Base-by-base conservation (phyloP, 192 early-diverging fungal species). In the Podila horticola region DNA sequence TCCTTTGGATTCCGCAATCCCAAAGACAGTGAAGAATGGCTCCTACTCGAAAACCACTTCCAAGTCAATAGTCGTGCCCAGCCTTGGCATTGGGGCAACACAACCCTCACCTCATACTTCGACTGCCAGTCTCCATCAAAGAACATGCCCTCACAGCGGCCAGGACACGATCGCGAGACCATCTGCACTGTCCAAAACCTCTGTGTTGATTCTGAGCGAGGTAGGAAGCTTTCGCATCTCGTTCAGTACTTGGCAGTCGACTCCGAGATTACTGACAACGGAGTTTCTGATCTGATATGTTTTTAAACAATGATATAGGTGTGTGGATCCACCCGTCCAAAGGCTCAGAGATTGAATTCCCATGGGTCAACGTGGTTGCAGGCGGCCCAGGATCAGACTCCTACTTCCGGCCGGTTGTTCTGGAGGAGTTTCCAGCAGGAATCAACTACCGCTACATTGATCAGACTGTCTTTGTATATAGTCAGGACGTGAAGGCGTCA, bases 131-230 rank as follows among this genome's bases (percentile, higher is more conserved):
- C 77, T 15, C 26, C 66, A 2, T 5, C 70, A 34, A 15, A 50
- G 15, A 22, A 58, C 4, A 60, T 31, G 20, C 29, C 69, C 7
- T 72, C 70, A 3, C 29, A 38, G 4, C 51, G 61, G 4, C 22
- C 71, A 12, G 71, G 71, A 4, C 66, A 50, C 48, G 65, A 73
- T 33, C 70, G 77, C 3, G 77, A 67, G n/a, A 73, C 62, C 17
- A 68, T 81, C 17, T 81, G 77, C 49, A 68, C 66, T 26, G 66
- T 81, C 13, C 58, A 59, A 61, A 81, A 81, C 49, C 67, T 81
- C 8, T 81, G 77, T 34, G 67, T 81, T 12, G 77, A 81, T 66
- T 41, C 71, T 26, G 77, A 81, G 22, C 49, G 77, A 65, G 77
- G 77, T 81, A 26, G 20, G 51, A 49, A 8, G 22, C 17, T 31